Percentiles rank a stretch among this genome's conserved stretches.
Conservation (phyloP, 768 basidiomycete genomes). For the Leccinum variicolor region DNA sequence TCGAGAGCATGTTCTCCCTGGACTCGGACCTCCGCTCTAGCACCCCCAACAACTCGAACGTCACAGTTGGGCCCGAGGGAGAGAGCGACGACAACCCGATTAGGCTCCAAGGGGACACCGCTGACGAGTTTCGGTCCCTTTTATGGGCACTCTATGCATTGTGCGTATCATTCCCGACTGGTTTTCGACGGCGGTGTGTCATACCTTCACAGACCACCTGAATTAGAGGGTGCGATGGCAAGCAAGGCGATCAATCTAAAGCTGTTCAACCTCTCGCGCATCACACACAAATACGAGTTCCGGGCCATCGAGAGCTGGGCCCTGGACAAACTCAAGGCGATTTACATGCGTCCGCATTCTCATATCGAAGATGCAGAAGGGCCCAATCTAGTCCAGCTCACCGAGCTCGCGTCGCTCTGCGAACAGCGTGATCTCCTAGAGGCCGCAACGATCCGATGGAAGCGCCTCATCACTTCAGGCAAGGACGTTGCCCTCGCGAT, state of each 20-base stretch:
- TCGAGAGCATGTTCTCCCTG: slow-evolving; percentile 46
- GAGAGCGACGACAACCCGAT: slow-evolving; percentile 50
- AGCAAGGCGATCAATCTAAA: slow-evolving; percentile 43
- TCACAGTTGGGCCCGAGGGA: slow-evolving; percentile 40
- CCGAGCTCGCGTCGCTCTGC: slow-evolving; percentile 51
- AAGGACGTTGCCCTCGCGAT: slow-evolving; percentile 45
- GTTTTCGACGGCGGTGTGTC: background rate
- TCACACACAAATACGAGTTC: slow-evolving; percentile 49
- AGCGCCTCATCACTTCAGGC: slow-evolving; percentile 42
- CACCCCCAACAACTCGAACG: slow-evolving; percentile 19
- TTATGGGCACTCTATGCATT: slow-evolving; percentile 51
- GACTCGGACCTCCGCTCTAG: slow-evolving; percentile 33
- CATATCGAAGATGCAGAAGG: slow-evolving; percentile 31
- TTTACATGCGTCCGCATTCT: slow-evolving; percentile 33
- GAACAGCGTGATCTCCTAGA: slow-evolving; percentile 44
- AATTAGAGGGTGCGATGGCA: slow-evolving; percentile 42
- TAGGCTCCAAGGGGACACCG: slow-evolving; percentile 43
- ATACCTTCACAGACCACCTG: slow-evolving; percentile 36
- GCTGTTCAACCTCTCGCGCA: slow-evolving; percentile 44
- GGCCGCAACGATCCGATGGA: slow-evolving; percentile 43
- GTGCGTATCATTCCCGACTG: slow-evolving; percentile 35
- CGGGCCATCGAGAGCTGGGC: slow-evolving; percentile 45
- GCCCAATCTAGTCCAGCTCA: slow-evolving; percentile 45
- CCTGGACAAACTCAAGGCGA: slow-evolving; percentile 36
- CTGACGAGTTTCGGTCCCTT: slow-evolving; percentile 49